phyloP scores from a whole-genome alignment of 2,329 filamentous ascomycete species.

The Cryphonectria naterciae region DNA sequence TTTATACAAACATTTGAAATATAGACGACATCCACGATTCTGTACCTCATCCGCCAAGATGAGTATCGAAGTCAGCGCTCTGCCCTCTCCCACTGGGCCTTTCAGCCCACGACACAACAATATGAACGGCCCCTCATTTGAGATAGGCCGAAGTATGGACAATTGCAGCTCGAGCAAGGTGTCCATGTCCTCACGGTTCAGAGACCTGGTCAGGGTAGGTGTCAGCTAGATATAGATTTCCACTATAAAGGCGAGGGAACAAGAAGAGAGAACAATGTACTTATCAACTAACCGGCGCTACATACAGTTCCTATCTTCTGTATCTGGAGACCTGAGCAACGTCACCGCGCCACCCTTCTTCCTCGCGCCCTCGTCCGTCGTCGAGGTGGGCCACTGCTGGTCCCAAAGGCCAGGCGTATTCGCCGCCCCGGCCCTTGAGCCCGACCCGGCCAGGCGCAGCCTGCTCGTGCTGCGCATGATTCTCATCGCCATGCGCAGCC shows the following conservation, averaged over 20 bases:
- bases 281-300: not conserved
- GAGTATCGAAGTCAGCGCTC: slow-evolving; percentile 24
- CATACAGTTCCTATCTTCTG: slow-evolving; percentile 39
- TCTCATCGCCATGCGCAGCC: slow-evolving; percentile 49
- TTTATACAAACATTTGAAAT: not conserved
- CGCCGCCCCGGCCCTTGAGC: slow-evolving; percentile 50
- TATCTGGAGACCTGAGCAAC: slow-evolving; percentile 56
- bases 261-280: not conserved
- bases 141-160: slow-evolving; percentile 8
- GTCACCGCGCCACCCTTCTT: slow-evolving; percentile 56
- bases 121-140: slow-evolving; percentile 2
- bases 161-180: slow-evolving; percentile 6
- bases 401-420: slow-evolving; percentile 53
- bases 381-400: slow-evolving; percentile 57
- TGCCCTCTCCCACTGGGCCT: slow-evolving; percentile 24
- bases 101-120: slow-evolving; percentile 26
- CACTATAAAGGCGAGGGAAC: not conserved
- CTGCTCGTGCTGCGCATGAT: slow-evolving; percentile 53
- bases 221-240: not conserved
- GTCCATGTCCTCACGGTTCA: slow-evolving; percentile 36
- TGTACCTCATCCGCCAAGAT: slow-evolving; percentile 1
- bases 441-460: slow-evolving; percentile 47
- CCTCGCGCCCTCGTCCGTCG: slow-evolving; percentile 52
- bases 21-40: not conserved
- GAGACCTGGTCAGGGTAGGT: slow-evolving; percentile 39